phyloP scores from a whole-genome alignment of 2,329 filamentous ascomycete genomes.

The Calonectria pseudoturangicola region DNA sequence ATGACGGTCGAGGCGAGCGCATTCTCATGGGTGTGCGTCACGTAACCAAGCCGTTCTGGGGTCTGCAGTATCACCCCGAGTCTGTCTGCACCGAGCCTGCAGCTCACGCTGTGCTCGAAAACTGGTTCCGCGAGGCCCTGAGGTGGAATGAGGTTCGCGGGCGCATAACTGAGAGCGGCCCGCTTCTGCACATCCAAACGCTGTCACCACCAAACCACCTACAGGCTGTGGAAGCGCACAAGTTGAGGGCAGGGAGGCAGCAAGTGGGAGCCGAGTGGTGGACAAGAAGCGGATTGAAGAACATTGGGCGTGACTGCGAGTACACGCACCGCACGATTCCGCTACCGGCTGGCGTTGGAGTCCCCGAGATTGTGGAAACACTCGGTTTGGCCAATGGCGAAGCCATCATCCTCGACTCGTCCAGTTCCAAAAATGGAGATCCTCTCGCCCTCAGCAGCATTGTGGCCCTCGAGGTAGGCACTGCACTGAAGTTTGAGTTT shows the following conservation, averaged over 20 bases:
- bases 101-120: conserved; percentile 78
- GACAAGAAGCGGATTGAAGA: conserved; percentile 34
- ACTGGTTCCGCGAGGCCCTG: conserved; percentile 83
- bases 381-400: conserved; percentile 65
- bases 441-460: conserved; percentile 79
- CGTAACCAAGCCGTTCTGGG: conserved; percentile 83
- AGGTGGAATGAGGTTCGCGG: conserved; percentile 72
- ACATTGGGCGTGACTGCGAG: conserved; percentile 44
- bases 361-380: conserved; percentile 73
- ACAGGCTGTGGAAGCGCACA: conserved; percentile 47
- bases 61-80: conserved; percentile 93
- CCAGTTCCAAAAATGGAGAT: conserved; percentile 69
- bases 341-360: conserved; percentile 67
- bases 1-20: conserved; percentile 64
- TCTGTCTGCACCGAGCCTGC: conserved; percentile 86
- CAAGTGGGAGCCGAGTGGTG: conserved; percentile 41
- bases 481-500: conserved; percentile 75
- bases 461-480: conserved; percentile 78
- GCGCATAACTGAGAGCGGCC: conserved; percentile 39
- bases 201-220: conserved; percentile 52
- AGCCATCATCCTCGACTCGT: conserved; percentile 76
- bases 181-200: conserved; percentile 49
- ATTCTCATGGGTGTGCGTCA: conserved; percentile 88
- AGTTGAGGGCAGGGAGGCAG: neutral
- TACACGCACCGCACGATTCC: conserved; percentile 66